Evolutionary conservation across 2,329 filamentous ascomycete species (phyloP).

Genomic region (Penicillium sp.): DNA sequence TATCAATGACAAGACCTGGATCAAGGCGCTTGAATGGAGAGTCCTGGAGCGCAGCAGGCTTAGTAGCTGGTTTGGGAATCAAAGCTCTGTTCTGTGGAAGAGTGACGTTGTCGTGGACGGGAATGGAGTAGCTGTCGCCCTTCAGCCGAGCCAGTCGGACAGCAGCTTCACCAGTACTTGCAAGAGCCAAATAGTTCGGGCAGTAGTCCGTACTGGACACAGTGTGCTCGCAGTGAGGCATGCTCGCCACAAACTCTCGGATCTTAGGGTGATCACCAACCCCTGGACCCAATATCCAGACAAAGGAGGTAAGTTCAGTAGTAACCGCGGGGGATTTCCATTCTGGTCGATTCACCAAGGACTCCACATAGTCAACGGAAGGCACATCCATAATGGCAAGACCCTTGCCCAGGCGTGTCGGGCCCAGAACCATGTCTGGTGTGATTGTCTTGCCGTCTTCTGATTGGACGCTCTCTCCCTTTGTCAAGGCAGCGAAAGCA

Average conservation of each 20-base stretch:
- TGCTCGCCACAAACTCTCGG: slow-evolving; percentile 66
- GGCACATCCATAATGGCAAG: slow-evolving; percentile 81
- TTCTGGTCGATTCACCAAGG: slow-evolving; percentile 70
- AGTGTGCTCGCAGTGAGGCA: slow-evolving; percentile 67
- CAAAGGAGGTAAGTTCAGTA: slow-evolving; percentile 64
- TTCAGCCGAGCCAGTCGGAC: slow-evolving; percentile 73
- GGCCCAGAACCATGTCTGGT: slow-evolving; percentile 81
- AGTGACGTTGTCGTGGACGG: slow-evolving; percentile 61
- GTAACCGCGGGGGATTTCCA: slow-evolving; percentile 67
- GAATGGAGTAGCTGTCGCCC: slow-evolving; percentile 69
- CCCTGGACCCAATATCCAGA: slow-evolving; percentile 78
- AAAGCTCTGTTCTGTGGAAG: slow-evolving; percentile 39
- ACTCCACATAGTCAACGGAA: slow-evolving; percentile 66
- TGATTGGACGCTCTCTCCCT: slow-evolving; percentile 63
- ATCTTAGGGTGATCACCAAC: slow-evolving; percentile 65
- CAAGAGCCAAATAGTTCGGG: slow-evolving; percentile 72
- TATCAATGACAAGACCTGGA: slow-evolving; percentile 44
- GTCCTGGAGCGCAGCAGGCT: slow-evolving; percentile 11
- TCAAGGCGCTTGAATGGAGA: slow-evolving; percentile 37
- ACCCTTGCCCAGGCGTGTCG: slow-evolving; percentile 66
- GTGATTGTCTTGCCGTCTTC: slow-evolving; percentile 69
- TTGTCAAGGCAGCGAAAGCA: slow-evolving; percentile 62
- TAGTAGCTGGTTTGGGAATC: slow-evolving; percentile 18
- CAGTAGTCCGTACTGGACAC: slow-evolving; percentile 73
- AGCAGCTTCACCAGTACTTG: slow-evolving; percentile 65